These are phyloP conservation scores for Aspergillus campestris DNA, from an alignment of 495 filamentous ascomycete genomes.

Conservation along the genomic window DNA sequence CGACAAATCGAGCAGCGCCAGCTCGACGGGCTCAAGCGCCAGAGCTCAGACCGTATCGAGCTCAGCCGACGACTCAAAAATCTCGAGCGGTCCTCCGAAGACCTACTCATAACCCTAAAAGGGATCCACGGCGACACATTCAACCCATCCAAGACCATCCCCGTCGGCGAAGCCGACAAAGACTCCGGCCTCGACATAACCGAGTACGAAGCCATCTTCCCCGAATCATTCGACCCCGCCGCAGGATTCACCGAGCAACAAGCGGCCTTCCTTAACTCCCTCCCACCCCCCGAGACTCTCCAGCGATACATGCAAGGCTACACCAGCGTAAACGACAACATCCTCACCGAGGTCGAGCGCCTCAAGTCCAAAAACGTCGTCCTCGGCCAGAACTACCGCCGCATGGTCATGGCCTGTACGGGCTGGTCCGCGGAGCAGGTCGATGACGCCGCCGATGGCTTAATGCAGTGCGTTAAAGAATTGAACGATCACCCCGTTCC, in stretches of 20 bases:
- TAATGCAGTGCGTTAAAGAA: slow-evolving; percentile 41
- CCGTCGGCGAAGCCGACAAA: slow-evolving; percentile 47
- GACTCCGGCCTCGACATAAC: slow-evolving; percentile 38
- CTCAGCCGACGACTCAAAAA: slow-evolving; percentile 55
- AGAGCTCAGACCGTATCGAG: slow-evolving; percentile 48
- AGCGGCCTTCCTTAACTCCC: slow-evolving; percentile 20
- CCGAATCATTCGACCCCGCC: slow-evolving; percentile 25
- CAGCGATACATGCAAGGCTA: slow-evolving; percentile 25
- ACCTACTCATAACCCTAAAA: slow-evolving; percentile 33
- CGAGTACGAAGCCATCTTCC: slow-evolving; percentile 29
- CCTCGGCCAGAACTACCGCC: slow-evolving; percentile 38
- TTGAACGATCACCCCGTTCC: slow-evolving; percentile 41
- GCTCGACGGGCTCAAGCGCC: slow-evolving; percentile 56
- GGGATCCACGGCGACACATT: slow-evolving; percentile 19
- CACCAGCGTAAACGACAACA: slow-evolving; percentile 24
- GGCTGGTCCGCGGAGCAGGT: slow-evolving; percentile 39
- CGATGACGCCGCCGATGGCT: slow-evolving; percentile 38
- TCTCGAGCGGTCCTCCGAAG: slow-evolving; percentile 45
- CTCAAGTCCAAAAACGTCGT: slow-evolving; percentile 39
- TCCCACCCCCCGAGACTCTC: slow-evolving; percentile 23
- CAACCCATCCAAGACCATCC: slow-evolving; percentile 21
- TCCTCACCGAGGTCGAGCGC: slow-evolving; percentile 29
- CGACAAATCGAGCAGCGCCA: slow-evolving; percentile 66
- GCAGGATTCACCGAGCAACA: slow-evolving; percentile 33
- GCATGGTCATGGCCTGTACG: slow-evolving; percentile 43